Evolutionary conservation across 2,329 filamentous ascomycete genomes (phyloP), one percentile per base, ranked within the genome.

Genomic region (Penicillium frequentans): DNA sequence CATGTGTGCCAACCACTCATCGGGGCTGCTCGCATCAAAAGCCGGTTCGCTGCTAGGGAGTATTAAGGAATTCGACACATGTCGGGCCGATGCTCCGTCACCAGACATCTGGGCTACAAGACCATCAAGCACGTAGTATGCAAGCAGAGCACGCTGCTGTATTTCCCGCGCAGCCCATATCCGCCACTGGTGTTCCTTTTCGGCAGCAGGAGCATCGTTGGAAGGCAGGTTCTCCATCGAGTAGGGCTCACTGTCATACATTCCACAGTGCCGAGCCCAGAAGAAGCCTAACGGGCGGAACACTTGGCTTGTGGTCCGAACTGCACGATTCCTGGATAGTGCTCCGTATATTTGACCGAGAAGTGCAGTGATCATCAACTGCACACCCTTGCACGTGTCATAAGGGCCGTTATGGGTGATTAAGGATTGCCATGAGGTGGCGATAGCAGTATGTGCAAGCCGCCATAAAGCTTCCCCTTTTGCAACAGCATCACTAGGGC

Each of bases 391-490:
- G 27, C 77, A 78, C 13, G 70, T 62, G 66, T 79, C 77, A 46
- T 79, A 73, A 1, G 74, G 73, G 6, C 77, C 77, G 42, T 66
- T 65, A 44, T 78, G 76, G 9, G 73, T 76, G 14, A 79, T 79
- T 26, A 79, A 56, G 4, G 69, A 73, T 65, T 79, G 76, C 77
- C 77, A 80, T 35, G 76, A 79, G 19, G 77, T 79, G 24, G 77
- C 73, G 19, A 79, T 67, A 24, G 77, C 77, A 14, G 76, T 75
- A 63, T 80, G 77, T 31, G 77, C 76, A 13, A 79, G 67, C 11
- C 72, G 69, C 77, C 77, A 80, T 43, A 80, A 59, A 5, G 73
- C 73, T 63, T 80, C 77, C 1, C 77, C 77, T 58, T 79, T 79
- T 11, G 70, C 70, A 24, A 78, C 67, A 1, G 77, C 73, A 55